Evolutionary conservation across 169 alveolate species (phyloP).

Genomic region (Eimeria acervulina): DNA sequence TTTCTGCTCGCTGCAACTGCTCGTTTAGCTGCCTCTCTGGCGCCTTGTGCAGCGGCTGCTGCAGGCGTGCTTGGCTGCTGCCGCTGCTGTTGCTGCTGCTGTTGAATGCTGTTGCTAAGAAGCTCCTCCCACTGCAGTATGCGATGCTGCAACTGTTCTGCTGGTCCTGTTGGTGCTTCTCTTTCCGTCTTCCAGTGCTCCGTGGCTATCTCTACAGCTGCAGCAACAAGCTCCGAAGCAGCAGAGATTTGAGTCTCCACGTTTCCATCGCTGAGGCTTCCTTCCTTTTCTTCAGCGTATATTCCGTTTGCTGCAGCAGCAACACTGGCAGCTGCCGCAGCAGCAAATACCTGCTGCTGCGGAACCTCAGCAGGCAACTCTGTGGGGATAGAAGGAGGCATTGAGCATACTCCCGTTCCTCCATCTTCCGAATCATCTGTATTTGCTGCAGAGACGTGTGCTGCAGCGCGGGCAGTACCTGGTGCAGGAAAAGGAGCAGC

Average conservation of each 20-base stretch:
- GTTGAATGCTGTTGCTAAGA: neutral
- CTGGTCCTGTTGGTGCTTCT: conserved; percentile 26
- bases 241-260: neutral
- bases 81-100: conserved; percentile 64
- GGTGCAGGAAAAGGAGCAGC: neutral
- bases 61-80: conserved; percentile 24
- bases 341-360: conserved; percentile 28
- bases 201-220: conserved; percentile 56
- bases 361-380: conserved; percentile 5
- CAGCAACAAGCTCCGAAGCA: conserved; percentile 43
- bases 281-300: neutral
- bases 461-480: neutral
- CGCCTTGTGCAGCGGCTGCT: conserved; percentile 46
- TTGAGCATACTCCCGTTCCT: neutral
- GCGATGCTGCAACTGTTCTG: conserved; percentile 1
- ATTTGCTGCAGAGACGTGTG: neutral
- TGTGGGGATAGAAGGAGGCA: neutral
- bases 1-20: conserved; percentile 49
- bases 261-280: neutral
- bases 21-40: conserved; percentile 52
- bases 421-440: neutral
- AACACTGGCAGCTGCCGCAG: neutral
- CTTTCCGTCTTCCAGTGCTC: neutral
- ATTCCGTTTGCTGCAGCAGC: conserved; percentile 7
- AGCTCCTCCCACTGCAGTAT: conserved; percentile 40